Evolutionary conservation across 1,139 yeast species (phyloP).

Genomic region (Fermentozyma sake): DNA sequence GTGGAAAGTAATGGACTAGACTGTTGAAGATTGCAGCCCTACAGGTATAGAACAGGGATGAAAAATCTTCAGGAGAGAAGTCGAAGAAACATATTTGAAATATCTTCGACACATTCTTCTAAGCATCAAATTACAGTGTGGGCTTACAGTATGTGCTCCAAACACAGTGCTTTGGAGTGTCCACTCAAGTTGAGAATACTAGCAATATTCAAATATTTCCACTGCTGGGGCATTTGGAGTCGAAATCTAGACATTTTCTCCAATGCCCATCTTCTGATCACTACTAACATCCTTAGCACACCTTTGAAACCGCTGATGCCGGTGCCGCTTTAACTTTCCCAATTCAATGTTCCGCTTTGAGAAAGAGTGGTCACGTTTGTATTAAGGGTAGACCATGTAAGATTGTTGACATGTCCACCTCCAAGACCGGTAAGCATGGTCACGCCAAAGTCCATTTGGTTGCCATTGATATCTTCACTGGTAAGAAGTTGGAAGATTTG

Average conservation of each 20-base stretch:
- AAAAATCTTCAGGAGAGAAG: no score
- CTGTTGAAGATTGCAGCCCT: no score
- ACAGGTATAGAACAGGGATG: no score
- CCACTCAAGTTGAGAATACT: no score
- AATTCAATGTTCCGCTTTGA: slow-evolving; percentile 99
- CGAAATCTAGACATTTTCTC: no score
- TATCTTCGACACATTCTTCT: no score
- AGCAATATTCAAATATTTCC: no score
- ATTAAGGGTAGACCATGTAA: slow-evolving; percentile 99
- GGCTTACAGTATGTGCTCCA: no score
- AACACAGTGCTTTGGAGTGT: not conserved
- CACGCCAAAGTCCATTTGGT: slow-evolving; percentile 99
- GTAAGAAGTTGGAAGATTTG: slow-evolving; percentile 98
- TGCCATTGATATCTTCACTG: slow-evolving; percentile 97
- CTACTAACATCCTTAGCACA: slow-evolving; percentile 57
- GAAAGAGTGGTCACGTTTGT: slow-evolving; percentile 99
- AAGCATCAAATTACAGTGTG: no score
- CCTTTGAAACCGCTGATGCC: slow-evolving; percentile 97
- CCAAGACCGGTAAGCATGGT: slow-evolving; percentile 99
- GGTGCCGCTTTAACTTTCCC: slow-evolving; percentile 99
- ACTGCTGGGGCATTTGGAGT: no score
- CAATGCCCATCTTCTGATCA: not conserved
- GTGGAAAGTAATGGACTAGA: no score
- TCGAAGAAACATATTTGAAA: no score
- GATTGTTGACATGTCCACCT: slow-evolving; percentile 99